A percentile compares a stretch with the other conserved stretches of the same genome.
These are phyloP conservation scores for Diversispora eburnea DNA, from an alignment of 192 early-diverging fungal genomes.

Conservation along the genomic window DNA sequence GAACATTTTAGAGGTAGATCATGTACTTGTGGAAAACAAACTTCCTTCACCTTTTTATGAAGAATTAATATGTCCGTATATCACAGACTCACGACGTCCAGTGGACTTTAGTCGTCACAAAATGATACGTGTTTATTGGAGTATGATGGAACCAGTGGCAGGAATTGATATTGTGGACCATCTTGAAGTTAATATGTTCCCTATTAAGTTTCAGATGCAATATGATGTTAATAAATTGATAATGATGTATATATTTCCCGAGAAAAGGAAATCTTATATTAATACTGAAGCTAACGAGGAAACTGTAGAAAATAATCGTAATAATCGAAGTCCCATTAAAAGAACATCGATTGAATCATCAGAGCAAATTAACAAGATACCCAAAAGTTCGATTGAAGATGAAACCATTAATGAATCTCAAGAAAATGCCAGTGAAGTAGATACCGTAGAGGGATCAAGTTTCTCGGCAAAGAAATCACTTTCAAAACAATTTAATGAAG, in stretches of 20 bases:
- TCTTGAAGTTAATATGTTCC: slow-evolving; percentile 83
- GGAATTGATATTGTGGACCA: slow-evolving; percentile 90
- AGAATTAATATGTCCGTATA: slow-evolving; percentile 58
- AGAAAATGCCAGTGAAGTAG: not conserved
- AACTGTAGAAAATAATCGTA: not conserved
- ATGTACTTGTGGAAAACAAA: slow-evolving; percentile 65
- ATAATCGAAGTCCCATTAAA: not conserved
- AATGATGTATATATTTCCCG: slow-evolving; percentile 80
- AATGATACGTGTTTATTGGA: slow-evolving; percentile 82
- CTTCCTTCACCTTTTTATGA: slow-evolving; percentile 53
- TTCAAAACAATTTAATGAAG: not conserved
- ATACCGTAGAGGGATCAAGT: not conserved
- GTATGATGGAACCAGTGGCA: slow-evolving; percentile 78
- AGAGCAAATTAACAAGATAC: not conserved
- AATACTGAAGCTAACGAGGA: not conserved
- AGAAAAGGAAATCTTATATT: slow-evolving; percentile 33
- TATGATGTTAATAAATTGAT: slow-evolving; percentile 81
- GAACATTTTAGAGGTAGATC: slow-evolving; percentile 73
- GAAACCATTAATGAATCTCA: not conserved
- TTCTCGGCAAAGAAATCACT: not conserved
- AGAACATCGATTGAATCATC: not conserved
- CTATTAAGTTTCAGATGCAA: slow-evolving; percentile 77
- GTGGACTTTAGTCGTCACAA: slow-evolving; percentile 79
- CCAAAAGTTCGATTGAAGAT: not conserved
- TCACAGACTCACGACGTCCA: slow-evolving; percentile 46